These are phyloP conservation scores for Sclerotinia subarctica DNA, from an alignment of 2,329 filamentous ascomycete genomes.

Conservation along the genomic window DNA sequence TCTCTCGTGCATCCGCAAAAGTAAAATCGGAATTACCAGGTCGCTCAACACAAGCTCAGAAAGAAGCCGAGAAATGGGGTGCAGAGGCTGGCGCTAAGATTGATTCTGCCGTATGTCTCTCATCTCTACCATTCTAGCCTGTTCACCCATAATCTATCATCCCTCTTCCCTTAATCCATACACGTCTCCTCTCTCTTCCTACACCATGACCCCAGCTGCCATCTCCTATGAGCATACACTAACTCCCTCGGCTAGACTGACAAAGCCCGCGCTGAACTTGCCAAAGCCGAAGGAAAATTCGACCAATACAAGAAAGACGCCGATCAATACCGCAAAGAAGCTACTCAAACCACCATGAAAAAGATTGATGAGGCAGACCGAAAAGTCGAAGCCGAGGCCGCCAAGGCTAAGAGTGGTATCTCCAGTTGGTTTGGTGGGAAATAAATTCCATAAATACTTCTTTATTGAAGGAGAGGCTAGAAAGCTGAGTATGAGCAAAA, in stretches of 20 bases:
- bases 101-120: conserved; percentile 62
- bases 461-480: not conserved
- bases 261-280: conserved; percentile 61
- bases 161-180: not conserved
- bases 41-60: conserved; percentile 59
- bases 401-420: conserved; percentile 79
- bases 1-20: conserved; percentile 63
- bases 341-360: conserved; percentile 61
- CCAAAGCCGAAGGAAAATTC: conserved; percentile 58
- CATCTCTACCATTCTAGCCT: not conserved
- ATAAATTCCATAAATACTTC: conserved; percentile 37
- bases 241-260: conserved; percentile 47
- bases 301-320: conserved; percentile 60
- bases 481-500: not conserved
- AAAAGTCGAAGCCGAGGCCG: conserved; percentile 72
- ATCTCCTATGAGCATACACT: conserved; percentile 17
- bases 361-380: conserved; percentile 81
- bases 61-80: conserved; percentile 60
- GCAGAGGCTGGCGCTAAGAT: conserved; percentile 61
- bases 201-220: too few species aligned
- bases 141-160: not conserved
- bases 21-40: conserved; percentile 65
- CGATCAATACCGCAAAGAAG: conserved; percentile 59
- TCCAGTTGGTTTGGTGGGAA: conserved; percentile 80
- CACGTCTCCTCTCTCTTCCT: not conserved